Percentiles rank a stretch among this genome's conserved stretches.
Conservation (phyloP, 306 rosid species). For the Inga oerstediana region DNA sequence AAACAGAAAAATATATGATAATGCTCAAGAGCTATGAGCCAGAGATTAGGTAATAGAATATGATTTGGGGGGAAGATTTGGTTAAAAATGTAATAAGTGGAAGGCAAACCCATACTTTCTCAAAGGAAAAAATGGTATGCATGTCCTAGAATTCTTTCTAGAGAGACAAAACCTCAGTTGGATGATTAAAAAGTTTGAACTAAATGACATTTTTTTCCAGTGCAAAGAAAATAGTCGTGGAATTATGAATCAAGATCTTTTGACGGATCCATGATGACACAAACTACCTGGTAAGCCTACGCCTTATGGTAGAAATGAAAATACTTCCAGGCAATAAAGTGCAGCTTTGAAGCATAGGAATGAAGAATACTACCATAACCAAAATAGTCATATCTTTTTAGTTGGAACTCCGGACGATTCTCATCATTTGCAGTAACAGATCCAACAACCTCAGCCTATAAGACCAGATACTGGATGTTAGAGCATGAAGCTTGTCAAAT, state of each 20-base stretch:
- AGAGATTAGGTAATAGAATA: neutral
- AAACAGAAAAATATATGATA: neutral
- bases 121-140: conserved; percentile 10
- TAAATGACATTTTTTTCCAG: neutral
- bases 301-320: neutral
- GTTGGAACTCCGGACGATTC: conserved; percentile 67
- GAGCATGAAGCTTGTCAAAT: conserved; percentile 22
- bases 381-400: conserved; percentile 81
- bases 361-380: conserved; percentile 63
- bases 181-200: conserved; percentile 18
- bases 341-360: conserved; percentile 24
- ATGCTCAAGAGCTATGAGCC: conserved; percentile 19
- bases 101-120: conserved; percentile 10
- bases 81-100: neutral
- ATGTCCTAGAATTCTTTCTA: neutral
- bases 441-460: conserved; percentile 81
- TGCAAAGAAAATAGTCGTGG: conserved; percentile 12
- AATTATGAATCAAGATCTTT: conserved; percentile 1
- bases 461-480: conserved; percentile 35
- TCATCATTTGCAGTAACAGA: conserved; percentile 55
- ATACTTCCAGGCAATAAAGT: conserved; percentile 5
- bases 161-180: conserved; percentile 10
- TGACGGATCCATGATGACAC: conserved; percentile 1
- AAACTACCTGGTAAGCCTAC: conserved; percentile 9
- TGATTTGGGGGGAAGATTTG: neutral